Evolutionary conservation across 192 early-diverging fungal genomes (phyloP), one percentile per base, ranked within the genome.

Genomic region (Linderina pennispora): DNA sequence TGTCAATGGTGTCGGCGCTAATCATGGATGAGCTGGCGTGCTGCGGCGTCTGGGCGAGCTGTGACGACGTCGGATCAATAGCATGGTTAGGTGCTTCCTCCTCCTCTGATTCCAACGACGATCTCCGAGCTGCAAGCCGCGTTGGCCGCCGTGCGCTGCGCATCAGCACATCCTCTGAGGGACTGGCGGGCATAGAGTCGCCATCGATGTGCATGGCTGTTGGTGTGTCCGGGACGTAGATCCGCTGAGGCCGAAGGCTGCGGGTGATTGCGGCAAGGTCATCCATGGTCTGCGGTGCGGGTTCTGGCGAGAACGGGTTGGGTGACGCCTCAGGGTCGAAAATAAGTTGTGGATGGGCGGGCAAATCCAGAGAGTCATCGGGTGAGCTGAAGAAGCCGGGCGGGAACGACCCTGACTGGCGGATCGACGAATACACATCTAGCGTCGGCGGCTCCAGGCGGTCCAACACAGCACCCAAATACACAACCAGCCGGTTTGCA

Each of bases 41-140:
- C 22, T 58, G 55, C 35, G 57, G 57, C 10, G 43, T 38, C 3
- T 45, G 53, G 0, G 55, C 62, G 23, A 58, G 62, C 11, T 51
- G 62, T 13, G 65, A 61, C 15, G 65, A 58, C 4, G 65, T 60
- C 53, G 53, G 55, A 28, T 68, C 65, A 5, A 60, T n/a, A n/a
- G n/a, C n/a, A n/a, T n/a, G n/a, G n/a, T n/a, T n/a, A n/a, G n/a
- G n/a, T n/a, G n/a, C n/a, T n/a, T n/a, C n/a, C n/a, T n/a, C n/a
- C n/a, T n/a, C n/a, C n/a, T n/a, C n/a, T n/a, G n/a, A n/a, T n/a
- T n/a, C n/a, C n/a, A n/a, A n/a, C n/a, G n/a, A n/a, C n/a, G n/a
- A n/a, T n/a, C n/a, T n/a, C n/a, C n/a, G n/a, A n/a, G n/a, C n/a
- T n/a, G n/a, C n/a, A n/a, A n/a, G n/a, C n/a, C n/a, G n/a, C n/a